phyloP scores from a whole-genome alignment of 139 green algal species.

The Haematococcus sp. region DNA sequence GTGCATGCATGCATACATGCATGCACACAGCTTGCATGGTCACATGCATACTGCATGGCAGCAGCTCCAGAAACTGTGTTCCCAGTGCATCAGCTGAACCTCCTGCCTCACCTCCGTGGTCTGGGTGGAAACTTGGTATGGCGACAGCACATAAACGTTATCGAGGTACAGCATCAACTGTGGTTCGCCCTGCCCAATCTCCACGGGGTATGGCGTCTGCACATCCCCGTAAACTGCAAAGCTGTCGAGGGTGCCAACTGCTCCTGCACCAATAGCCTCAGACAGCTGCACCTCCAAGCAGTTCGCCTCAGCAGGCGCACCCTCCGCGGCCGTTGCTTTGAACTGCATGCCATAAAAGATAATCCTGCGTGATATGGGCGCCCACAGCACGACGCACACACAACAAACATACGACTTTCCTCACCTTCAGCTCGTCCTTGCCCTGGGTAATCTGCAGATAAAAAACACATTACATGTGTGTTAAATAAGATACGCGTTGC shows the following conservation, averaged over 20 bases:
- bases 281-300: constrained; percentile 48
- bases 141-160: constrained; percentile 56
- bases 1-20: no score
- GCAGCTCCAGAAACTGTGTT: no score
- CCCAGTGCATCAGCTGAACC: no score
- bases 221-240: constrained; percentile 44
- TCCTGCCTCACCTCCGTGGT: constrained; percentile 44
- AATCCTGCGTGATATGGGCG: no score
- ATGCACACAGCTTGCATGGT: no score
- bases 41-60: no score
- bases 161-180: constrained; percentile 72
- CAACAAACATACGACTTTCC: neutral
- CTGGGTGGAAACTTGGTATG: constrained; percentile 63
- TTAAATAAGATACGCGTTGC: no score
- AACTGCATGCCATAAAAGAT: neutral
- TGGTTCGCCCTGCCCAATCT: constrained; percentile 63
- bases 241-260: constrained; percentile 18
- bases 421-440: constrained; percentile 16
- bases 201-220: constrained; percentile 55
- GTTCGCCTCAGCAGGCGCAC: constrained; percentile 27
- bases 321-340: neutral
- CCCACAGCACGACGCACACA: no score
- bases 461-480: neutral
- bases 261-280: constrained; percentile 13
- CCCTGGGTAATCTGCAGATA: constrained; percentile 15